Evolutionary conservation across 495 filamentous ascomycete species (phyloP).

Genomic region (Evernia prunastri): DNA sequence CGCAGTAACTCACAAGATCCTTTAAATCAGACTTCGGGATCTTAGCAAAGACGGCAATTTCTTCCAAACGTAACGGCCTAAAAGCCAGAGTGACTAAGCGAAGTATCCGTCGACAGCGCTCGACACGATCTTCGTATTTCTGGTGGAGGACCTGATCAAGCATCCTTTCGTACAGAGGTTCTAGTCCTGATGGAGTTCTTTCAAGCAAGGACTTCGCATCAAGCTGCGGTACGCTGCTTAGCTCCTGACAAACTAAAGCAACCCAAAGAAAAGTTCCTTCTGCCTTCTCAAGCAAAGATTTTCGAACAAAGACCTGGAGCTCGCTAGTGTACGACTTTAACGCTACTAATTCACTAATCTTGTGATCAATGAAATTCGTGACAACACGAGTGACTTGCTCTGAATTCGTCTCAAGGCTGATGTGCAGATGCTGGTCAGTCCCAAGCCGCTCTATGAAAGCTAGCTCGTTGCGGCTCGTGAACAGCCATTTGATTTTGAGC

Average conservation of each 20-base stretch:
- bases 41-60: neutral
- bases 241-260: neutral
- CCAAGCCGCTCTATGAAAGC: slow-evolving; percentile 1
- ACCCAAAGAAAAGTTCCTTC: neutral
- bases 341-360: neutral
- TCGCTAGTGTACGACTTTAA: neutral
- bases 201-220: slow-evolving; percentile 2
- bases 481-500: slow-evolving; percentile 9
- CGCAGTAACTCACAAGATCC: neutral
- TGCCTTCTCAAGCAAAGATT: neutral
- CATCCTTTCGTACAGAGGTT: slow-evolving; percentile 6
- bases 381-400: neutral
- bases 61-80: slow-evolving; percentile 1
- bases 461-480: slow-evolving; percentile 10
- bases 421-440: neutral
- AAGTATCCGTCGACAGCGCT: neutral
- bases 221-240: neutral
- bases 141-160: neutral
- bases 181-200: neutral
- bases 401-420: neutral
- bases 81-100: neutral
- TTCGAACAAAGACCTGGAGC: neutral
- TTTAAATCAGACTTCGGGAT: neutral
- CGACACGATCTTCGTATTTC: neutral
- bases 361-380: neutral